Evolutionary conservation across 2,329 filamentous ascomycete genomes (phyloP).

Genomic region (Didymellaceae sp.): DNA sequence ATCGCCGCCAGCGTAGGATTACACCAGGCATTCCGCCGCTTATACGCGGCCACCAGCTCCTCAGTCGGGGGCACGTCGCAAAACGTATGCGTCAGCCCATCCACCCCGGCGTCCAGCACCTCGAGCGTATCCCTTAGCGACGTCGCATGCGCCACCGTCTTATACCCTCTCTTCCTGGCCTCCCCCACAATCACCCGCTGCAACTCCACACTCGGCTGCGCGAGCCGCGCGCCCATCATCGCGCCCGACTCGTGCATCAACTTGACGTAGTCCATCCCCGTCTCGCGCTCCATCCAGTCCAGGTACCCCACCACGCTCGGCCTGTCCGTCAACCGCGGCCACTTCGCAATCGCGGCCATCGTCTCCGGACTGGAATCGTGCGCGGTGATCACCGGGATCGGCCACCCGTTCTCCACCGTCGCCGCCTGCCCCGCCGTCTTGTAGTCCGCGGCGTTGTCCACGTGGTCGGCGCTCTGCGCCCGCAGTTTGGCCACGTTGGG

Average conservation of each 20-base stretch:
- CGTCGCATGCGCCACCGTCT: slow-evolving; percentile 51
- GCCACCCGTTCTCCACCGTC: slow-evolving; percentile 61
- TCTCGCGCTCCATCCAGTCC: slow-evolving; percentile 49
- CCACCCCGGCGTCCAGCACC: slow-evolving; percentile 50
- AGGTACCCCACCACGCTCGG: slow-evolving; percentile 54
- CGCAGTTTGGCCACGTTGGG: slow-evolving; percentile 37
- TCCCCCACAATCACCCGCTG: slow-evolving; percentile 55
- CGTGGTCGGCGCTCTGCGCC: slow-evolving; percentile 35
- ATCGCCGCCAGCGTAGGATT: slow-evolving; percentile 53
- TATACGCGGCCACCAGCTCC: slow-evolving; percentile 52
- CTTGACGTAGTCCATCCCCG: slow-evolving; percentile 58
- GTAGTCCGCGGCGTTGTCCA: slow-evolving; percentile 55
- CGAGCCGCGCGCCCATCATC: slow-evolving; percentile 46
- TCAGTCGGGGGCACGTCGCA: slow-evolving; percentile 49
- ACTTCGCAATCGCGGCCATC: slow-evolving; percentile 51
- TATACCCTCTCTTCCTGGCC: slow-evolving; percentile 45
- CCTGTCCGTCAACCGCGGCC: slow-evolving; percentile 55
- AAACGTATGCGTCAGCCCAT: slow-evolving; percentile 55
- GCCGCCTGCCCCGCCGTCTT: slow-evolving; percentile 58
- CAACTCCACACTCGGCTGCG: slow-evolving; percentile 52
- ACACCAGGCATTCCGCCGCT: slow-evolving; percentile 51
- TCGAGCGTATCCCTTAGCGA: slow-evolving; percentile 51
- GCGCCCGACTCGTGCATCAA: slow-evolving; percentile 59
- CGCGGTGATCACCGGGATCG: slow-evolving; percentile 52
- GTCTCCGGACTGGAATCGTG: slow-evolving; percentile 48